Evolutionary conservation across 148 eudicot genomes (phyloP), one percentile per base, ranked within the genome.

Genomic region (Suaeda aralocaspica): DNA sequence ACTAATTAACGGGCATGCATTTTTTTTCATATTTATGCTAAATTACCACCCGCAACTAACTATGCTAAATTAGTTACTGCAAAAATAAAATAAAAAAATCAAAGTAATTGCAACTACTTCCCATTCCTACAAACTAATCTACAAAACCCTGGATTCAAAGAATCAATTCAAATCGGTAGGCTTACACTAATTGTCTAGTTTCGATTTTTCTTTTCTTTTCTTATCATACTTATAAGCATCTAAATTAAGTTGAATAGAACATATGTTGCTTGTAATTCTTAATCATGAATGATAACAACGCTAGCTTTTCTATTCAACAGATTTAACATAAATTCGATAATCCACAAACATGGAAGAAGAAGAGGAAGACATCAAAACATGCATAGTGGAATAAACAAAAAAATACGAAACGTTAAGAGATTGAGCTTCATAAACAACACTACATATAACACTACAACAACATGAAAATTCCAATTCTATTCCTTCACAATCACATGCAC

Each of bases 391-490:
- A 41, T 9, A 25, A 6, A 1, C 0, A 1, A 59, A 30, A 3
- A 64, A 45, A 36, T 19, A 5, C 8, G 41, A 21, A 19, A 65
- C 26, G 55, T 16, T 4, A 26, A 26, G 28, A 7, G 39, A 29
- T 16, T 5, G 29, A 46, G 13, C n/a, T n/a, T n/a, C n/a, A n/a
- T n/a, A 46, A 14, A 48, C 12, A 42, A 26, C 46, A 18, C 48
- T 36, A 21, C 39, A 19, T 36, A 0, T 36, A 14, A 61, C 21
- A 39, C 28, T 63, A 14, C 26, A 66, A 49, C 33, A 29, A 49
- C 33, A 29, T 66, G 42, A 48, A 46, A 41, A 26, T 26, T 66
- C 39, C 58, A 28, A 68, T 24, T 49, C 45, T 30, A 68, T 21
- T 50, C 58, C 42, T 13, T 68, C 19, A 56, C 28, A 31, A 34